Percentiles rank a stretch among this genome's conserved stretches.
phyloP scores from a whole-genome alignment of 345 rosid species.

The Hibiscus trionum region DNA sequence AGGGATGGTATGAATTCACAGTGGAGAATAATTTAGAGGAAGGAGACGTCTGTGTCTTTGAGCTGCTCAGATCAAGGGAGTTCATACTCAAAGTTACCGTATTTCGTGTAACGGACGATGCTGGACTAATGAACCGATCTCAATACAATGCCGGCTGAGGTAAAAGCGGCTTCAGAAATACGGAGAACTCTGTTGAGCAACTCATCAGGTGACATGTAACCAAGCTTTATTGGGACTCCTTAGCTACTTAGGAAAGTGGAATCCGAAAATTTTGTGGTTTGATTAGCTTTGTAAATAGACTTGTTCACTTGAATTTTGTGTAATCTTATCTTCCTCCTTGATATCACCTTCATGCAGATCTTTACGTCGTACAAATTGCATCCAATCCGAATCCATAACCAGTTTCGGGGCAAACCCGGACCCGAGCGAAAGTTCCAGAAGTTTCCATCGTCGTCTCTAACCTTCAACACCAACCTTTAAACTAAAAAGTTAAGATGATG shows the following conservation, averaged over 20 bases:
- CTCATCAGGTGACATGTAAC: constrained; percentile 13
- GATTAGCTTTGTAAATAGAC: constrained; percentile 38
- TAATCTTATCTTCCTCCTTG: no score
- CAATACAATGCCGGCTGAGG: constrained; percentile 9
- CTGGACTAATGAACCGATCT: constrained; percentile 15
- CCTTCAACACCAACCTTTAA: background rate
- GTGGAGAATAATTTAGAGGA: constrained; percentile 76
- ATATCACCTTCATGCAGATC: background rate
- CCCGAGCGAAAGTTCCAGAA: background rate
- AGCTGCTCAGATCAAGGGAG: constrained; percentile 62
- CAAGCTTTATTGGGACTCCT: background rate
- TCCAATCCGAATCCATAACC: background rate
- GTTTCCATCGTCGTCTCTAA: background rate
- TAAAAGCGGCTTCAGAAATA: constrained; percentile 6
- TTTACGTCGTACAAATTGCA: background rate
- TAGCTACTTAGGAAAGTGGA: background rate
- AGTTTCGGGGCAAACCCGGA: background rate
- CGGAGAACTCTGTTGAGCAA: constrained; percentile 10
- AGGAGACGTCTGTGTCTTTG: constrained; percentile 82
- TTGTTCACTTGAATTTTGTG: no score
- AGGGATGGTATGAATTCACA: constrained; percentile 87
- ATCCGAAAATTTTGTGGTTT: constrained; percentile 13
- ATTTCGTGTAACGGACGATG: constrained; percentile 43
- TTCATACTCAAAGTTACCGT: constrained; percentile 72
- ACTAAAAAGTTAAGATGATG: no score